Base-by-base conservation (phyloP, 306 rosid genomes). In the Dalbergia cultrata region DNA sequence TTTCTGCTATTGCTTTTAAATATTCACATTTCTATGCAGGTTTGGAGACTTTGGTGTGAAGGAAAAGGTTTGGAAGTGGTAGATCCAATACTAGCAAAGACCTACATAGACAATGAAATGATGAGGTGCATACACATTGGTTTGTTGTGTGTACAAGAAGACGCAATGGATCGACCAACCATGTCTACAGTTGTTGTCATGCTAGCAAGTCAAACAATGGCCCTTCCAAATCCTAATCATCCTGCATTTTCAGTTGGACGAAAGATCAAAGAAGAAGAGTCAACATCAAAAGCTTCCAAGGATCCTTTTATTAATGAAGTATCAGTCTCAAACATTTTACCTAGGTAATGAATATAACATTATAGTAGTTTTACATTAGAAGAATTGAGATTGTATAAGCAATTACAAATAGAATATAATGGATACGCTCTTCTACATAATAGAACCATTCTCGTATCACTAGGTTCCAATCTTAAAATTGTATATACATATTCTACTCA, bases 91-190 rank as follows among this genome's bases (percentile, higher is more conserved):
- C 44, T 91, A 16, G 80, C 39, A 69, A 56, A 82, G 17, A 13
- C 83, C 4, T 26, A 68, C 70, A 66, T 8, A 5, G 33, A 0
- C 5, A 80, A 6, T 18, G 89, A 91, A 68, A 80, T 83, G n/a
- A 19, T 71, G 50, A 86, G 59, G 45, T 82, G 89, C 67, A 78
- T 87, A 65, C 88, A 86, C 5, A 82, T 91, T 45, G 89, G 89
- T 53, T 85, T 91, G 56, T 74, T 90, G 44, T 88, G 94, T 63
- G 91, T 85, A 5, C 90, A 90, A 13, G 87, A 88, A 64, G 91
- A 89, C 52, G 89, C 87, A 50, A 59, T 10, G 3, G 86, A 87
- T 21, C 76, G 91, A 56, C 92, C 91, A 67, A 80, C 91, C 13
- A 90, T 85, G 90, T 85, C 92, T 10, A 39, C 33, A 0, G 80